Percentiles rank a stretch among this genome's conserved stretches.
These are phyloP conservation scores for Cercophora newfieldiana DNA, from an alignment of 495 filamentous ascomycete genomes.

Conservation along the genomic window DNA sequence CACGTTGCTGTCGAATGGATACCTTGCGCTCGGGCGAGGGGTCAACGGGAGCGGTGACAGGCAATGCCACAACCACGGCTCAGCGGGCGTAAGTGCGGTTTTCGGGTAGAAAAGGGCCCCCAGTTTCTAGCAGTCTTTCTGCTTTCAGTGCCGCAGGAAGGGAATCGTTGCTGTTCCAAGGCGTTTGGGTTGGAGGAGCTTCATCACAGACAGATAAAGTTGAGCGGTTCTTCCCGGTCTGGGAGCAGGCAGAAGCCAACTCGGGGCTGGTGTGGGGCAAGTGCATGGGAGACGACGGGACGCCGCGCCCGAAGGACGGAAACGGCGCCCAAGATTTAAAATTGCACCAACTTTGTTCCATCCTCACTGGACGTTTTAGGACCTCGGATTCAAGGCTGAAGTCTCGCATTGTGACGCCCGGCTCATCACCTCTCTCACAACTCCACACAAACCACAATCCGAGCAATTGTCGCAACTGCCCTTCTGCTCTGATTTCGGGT, in stretches of 20 bases:
- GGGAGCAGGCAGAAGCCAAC: neutral
- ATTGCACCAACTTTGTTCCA: slow-evolving; percentile 3
- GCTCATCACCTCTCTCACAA: neutral
- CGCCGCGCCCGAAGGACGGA: neutral
- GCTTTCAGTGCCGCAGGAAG: too few species aligned
- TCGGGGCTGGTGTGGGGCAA: neutral
- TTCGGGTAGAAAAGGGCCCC: neutral
- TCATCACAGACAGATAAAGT: neutral
- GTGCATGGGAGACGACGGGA: neutral
- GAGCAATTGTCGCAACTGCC: neutral
- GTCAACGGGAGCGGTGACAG: neutral
- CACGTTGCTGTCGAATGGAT: neutral
- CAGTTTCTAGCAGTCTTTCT: neutral
- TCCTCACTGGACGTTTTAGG: neutral
- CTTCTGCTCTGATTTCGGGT: neutral
- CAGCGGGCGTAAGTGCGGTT: neutral
- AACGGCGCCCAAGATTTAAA: slow-evolving; percentile 21
- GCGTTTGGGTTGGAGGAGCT: too few species aligned
- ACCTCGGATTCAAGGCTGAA: neutral
- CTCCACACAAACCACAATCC: neutral
- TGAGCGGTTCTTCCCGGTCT: neutral
- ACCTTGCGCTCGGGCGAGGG: neutral
- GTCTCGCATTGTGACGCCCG: slow-evolving; percentile 1
- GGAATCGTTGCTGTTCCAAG: too few species aligned
- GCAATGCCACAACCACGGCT: neutral